Evolutionary conservation across 345 rosid genomes (phyloP), one percentile per base, ranked within the genome.

Genomic region (Eucalyptus pauciflora): DNA sequence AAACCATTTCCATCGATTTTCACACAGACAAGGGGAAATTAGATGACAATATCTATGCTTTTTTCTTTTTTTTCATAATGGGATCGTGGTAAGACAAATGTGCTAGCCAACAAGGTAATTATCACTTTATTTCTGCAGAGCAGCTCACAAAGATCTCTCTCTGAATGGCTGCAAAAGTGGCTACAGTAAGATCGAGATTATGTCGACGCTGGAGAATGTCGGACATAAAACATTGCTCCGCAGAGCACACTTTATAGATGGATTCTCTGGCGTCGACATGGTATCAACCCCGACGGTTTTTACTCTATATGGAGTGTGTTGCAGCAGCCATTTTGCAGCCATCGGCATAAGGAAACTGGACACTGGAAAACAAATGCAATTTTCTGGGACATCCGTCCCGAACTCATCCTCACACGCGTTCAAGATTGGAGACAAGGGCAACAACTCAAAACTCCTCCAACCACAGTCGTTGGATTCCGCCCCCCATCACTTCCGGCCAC

Each of bases 301-400:
- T 18, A 52, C 58, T 52, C 58, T 52, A 24, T 24, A 56, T 56
- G 62, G 29, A 56, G 29, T 4, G 27, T 24, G 62, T 56, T 24
- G 29, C 62, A 56, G 62, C 0, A 24, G 62, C 62, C 29, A 10
- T 56, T 56, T 56, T 22, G 62, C 62, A 56, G 29, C 62, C 13
- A 56, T 52, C 58, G 58, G 0, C 25, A 52, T 0, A 0, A 24
- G 13, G 62, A 9, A 56, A 24, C 13, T 56, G 27, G 62, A 56
- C 62, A 56, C 62, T 4, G 62, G 29, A 56, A 56, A 56, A 56
- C 62, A 56, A 56, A 56, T 24, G 29, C 62, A 56, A 56, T 56
- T 56, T 56, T 56, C 62, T 24, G 62, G 62, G 62, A 24, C 29
- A 56, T 24, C 6, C 29, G 13, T 56, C 62, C 62, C 3, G 3